Conservation (phyloP, 2,329 filamentous ascomycete genomes). For the Raffaelea albimanens region DNA sequence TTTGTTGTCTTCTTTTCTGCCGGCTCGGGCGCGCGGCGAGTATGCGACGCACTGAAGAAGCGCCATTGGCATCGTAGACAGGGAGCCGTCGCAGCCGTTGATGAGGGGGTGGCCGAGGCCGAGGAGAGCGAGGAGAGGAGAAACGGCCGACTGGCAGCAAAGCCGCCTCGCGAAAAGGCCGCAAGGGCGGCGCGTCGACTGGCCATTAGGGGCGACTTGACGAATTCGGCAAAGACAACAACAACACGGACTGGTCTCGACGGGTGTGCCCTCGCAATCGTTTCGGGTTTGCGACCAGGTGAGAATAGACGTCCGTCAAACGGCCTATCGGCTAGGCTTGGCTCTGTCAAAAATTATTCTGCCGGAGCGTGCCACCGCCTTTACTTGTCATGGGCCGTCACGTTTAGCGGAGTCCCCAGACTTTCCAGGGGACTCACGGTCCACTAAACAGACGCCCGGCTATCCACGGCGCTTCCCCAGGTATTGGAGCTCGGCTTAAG, state of each 20-base stretch:
- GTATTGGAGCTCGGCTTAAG: slow-evolving; percentile 2
- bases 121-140: neutral
- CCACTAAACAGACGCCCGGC: slow-evolving; percentile 10
- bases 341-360: neutral
- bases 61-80: slow-evolving; percentile 43
- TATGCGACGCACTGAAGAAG: slow-evolving; percentile 2
- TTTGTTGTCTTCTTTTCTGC: slow-evolving; percentile 6
- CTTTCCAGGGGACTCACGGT: neutral
- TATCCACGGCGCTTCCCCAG: slow-evolving; percentile 9
- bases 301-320: too few species aligned
- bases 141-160: too few species aligned
- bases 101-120: too few species aligned
- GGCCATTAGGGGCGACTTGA: neutral
- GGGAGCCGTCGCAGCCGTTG: slow-evolving; percentile 8
- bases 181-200: neutral
- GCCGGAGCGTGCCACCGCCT: neutral
- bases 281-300: too few species aligned
- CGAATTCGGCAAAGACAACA: too few species aligned
- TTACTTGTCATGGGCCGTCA: neutral
- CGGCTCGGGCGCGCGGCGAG: slow-evolving; percentile 13
- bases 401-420: neutral
- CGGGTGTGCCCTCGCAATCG: too few species aligned
- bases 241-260: too few species aligned
- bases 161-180: neutral
- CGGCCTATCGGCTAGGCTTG: neutral